Conservation (phyloP, 1,284 basidiomycete species). For the Cutaneotrichosporon arboriforme region DNA sequence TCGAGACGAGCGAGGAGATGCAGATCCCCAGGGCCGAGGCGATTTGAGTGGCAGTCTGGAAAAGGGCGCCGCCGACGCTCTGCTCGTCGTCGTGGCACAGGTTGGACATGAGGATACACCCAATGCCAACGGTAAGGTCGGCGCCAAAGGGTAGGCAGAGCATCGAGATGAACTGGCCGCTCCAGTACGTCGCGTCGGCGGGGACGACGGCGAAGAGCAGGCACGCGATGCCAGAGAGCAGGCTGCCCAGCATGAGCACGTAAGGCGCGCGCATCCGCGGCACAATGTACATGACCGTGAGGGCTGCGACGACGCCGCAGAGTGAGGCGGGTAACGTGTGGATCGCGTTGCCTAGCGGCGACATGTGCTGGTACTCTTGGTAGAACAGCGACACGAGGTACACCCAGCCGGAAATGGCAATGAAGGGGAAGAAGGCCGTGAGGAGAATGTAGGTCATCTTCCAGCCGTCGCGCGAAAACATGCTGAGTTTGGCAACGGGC, state of each 20-base stretch:
- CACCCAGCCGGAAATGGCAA: constrained; percentile 23
- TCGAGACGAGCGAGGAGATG: constrained; percentile 19
- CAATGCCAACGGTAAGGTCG: constrained; percentile 32
- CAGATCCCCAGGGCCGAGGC: constrained; percentile 29
- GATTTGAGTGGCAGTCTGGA: constrained; percentile 31
- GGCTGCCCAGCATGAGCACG: constrained; percentile 25
- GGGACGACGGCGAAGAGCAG: constrained; percentile 33
- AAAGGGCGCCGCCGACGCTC: constrained; percentile 31
- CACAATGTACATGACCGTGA: constrained; percentile 24
- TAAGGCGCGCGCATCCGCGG: constrained; percentile 26
- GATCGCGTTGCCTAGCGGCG: constrained; percentile 22
- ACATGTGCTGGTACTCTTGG: constrained; percentile 21
- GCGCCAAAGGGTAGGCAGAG: constrained; percentile 33
- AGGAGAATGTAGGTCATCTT: constrained; percentile 24
- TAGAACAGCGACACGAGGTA: constrained; percentile 27
- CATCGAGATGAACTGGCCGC: constrained; percentile 27
- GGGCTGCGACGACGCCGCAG: constrained; percentile 28
- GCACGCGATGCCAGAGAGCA: constrained; percentile 22
- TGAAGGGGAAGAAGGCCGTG: constrained; percentile 26
- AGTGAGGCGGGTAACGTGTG: constrained; percentile 24
- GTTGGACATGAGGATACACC: constrained; percentile 36
- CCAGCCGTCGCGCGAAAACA: constrained; percentile 23
- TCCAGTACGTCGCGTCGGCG: constrained; percentile 30
- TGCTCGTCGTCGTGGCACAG: constrained; percentile 31
- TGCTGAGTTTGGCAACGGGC: constrained; percentile 28